phyloP scores from a whole-genome alignment of 352 stramenopile genomes.

The Phytophthora chlamydospora region DNA sequence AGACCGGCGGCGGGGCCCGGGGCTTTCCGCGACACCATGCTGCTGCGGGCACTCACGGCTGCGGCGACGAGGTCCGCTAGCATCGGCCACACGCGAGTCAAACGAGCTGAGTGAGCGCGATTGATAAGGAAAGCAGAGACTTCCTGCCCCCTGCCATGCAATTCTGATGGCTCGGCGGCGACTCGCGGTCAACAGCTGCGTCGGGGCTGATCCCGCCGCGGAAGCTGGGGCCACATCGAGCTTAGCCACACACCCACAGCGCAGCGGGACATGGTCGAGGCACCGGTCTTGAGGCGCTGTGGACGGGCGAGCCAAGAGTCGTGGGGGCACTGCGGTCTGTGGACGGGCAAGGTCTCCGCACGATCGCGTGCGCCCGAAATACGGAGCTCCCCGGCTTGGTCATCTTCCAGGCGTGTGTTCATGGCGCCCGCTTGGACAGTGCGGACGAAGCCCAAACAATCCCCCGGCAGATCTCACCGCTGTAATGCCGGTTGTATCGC shows the following conservation, averaged over 20 bases:
- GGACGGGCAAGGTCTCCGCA: slow-evolving; percentile 3
- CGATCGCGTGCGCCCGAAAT: slow-evolving; percentile 24
- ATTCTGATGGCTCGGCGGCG: slow-evolving; percentile 19
- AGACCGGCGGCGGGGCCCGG: slow-evolving; percentile 17
- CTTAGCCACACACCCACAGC: slow-evolving; percentile 15
- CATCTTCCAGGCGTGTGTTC: slow-evolving; percentile 28
- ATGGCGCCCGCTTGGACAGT: slow-evolving; percentile 21
- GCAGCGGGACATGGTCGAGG: slow-evolving; percentile 17
- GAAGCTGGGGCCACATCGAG: not conserved
- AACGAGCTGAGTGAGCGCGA: slow-evolving; percentile 7
- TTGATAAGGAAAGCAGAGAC: slow-evolving; percentile 8
- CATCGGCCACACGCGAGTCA: slow-evolving; percentile 4
- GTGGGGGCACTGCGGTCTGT: slow-evolving; percentile 2
- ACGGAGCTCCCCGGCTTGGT: slow-evolving; percentile 22
- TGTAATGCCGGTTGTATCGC: slow-evolving; percentile 18
- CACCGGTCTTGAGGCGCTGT: slow-evolving; percentile 24
- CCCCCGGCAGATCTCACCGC: slow-evolving; percentile 17
- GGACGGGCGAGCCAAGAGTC: slow-evolving; percentile 23
- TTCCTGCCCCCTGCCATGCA: not conserved
- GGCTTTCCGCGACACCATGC: slow-evolving; percentile 14
- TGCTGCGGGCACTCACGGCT: slow-evolving; percentile 21
- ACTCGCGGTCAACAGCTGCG: slow-evolving; percentile 29
- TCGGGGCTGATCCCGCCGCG: slow-evolving; percentile 33
- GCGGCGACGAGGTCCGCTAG: slow-evolving; percentile 20
- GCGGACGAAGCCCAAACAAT: slow-evolving; percentile 2